Evolutionary conservation across 805 yeast species (phyloP).

Genomic region (Zygotorulaspora danielsina): DNA sequence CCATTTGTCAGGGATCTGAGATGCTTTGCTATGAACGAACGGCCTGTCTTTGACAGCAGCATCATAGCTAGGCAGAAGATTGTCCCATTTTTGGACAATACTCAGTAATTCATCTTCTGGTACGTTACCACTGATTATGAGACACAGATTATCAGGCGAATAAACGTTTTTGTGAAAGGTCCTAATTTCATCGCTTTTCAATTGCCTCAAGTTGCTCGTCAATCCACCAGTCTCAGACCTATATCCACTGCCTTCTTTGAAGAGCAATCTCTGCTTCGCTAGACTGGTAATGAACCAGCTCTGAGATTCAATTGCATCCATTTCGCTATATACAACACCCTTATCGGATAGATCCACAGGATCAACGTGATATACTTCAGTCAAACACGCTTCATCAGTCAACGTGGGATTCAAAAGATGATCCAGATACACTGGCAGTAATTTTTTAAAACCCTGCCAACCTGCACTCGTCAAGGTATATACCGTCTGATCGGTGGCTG

Average conservation of each 20-base stretch:
- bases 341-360: slow-evolving; percentile 78
- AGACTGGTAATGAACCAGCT: slow-evolving; percentile 63
- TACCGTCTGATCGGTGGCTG: slow-evolving; percentile 92
- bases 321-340: slow-evolving; percentile 95
- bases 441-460: slow-evolving; percentile 84
- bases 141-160: slow-evolving; percentile 77
- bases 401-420: slow-evolving; percentile 81
- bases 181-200: slow-evolving; percentile 70
- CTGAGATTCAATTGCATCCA: slow-evolving; percentile 88
- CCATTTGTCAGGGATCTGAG: slow-evolving; percentile 44
- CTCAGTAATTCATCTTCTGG: slow-evolving; percentile 66
- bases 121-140: slow-evolving; percentile 82
- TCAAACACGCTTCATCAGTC: slow-evolving; percentile 83
- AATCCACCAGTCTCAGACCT: slow-evolving; percentile 93
- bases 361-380: slow-evolving; percentile 94
- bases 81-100: slow-evolving; percentile 59
- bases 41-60: slow-evolving; percentile 52
- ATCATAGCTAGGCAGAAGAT: slow-evolving; percentile 43
- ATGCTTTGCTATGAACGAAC: slow-evolving; percentile 59
- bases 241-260: slow-evolving; percentile 65
- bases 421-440: slow-evolving; percentile 86
- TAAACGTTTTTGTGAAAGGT: slow-evolving; percentile 68
- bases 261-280: slow-evolving; percentile 56
- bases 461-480: slow-evolving; percentile 91
- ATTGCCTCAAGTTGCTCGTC: slow-evolving; percentile 64